Conservation (phyloP, 1,284 basidiomycete species). For the Tilletia indica region DNA sequence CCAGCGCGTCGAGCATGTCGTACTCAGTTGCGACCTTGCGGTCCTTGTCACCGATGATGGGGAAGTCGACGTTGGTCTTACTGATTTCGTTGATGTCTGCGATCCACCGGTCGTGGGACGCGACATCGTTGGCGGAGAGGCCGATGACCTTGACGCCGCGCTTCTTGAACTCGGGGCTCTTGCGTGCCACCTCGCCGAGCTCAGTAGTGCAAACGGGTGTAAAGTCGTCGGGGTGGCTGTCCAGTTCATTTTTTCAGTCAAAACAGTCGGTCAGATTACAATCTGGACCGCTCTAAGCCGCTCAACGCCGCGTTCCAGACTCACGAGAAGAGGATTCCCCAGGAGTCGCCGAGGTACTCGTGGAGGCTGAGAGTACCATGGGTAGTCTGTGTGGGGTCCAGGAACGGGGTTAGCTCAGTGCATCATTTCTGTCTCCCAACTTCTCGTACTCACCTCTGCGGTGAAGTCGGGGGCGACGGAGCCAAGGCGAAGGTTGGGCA, state of each 20-base stretch:
- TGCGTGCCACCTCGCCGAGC: constrained; percentile 88
- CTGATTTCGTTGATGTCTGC: constrained; percentile 74
- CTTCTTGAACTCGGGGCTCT: constrained; percentile 76
- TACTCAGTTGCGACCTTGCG: constrained; percentile 70
- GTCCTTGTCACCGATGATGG: constrained; percentile 91
- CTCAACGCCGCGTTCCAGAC: not conserved
- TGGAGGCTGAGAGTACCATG: constrained; percentile 67
- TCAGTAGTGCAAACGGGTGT: constrained; percentile 71
- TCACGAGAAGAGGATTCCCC: constrained; percentile 63
- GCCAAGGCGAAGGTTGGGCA: constrained; percentile 51
- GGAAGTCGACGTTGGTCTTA: constrained; percentile 79
- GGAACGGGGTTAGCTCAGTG: constrained; percentile 20
- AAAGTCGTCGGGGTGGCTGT: constrained; percentile 72
- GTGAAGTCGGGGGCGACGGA: constrained; percentile 53
- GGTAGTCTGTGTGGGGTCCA: not conserved
- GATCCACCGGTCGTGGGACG: constrained; percentile 80
- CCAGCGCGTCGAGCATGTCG: constrained; percentile 94
- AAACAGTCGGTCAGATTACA: constrained; percentile 1
- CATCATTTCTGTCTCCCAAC: no score
- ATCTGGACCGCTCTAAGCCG: not conserved
- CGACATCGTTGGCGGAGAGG: constrained; percentile 85
- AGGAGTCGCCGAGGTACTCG: constrained; percentile 82
- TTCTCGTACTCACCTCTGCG: constrained; percentile 36
- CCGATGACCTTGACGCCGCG: constrained; percentile 78
- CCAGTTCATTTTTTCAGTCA: constrained; percentile 62